phyloP scores from a whole-genome alignment of 129 eudicot species.

The Silybum marianum region DNA sequence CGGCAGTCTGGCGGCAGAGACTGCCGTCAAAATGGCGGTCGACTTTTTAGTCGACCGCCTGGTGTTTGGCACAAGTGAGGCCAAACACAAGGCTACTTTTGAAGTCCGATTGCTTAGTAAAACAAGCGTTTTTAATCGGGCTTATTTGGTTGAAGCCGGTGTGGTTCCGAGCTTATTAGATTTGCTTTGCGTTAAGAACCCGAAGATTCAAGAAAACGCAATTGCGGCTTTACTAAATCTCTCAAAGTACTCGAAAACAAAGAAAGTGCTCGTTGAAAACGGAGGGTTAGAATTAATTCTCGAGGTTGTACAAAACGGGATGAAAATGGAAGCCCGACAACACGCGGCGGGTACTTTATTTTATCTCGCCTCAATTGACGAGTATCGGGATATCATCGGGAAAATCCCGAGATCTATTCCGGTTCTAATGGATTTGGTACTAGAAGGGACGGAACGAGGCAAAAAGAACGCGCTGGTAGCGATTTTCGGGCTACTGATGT shows the following conservation, averaged over 20 bases:
- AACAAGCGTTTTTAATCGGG: conserved; percentile 70
- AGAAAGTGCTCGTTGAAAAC: conserved; percentile 55
- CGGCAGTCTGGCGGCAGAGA: conserved; percentile 59
- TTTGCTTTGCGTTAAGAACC: conserved; percentile 45
- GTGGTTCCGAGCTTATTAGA: conserved; percentile 63
- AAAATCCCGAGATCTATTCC: conserved; percentile 59
- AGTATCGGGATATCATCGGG: conserved; percentile 62
- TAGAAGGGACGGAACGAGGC: conserved; percentile 59
- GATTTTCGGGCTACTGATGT: conserved; percentile 57
- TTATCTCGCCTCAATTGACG: conserved; percentile 83
- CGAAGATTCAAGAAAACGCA: conserved; percentile 63
- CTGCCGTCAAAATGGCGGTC: conserved; percentile 49
- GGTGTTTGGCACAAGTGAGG: conserved; percentile 42
- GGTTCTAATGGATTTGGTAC: conserved; percentile 63
- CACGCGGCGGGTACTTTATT: conserved; percentile 86
- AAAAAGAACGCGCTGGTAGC: conserved; percentile 81
- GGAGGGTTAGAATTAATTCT: conserved; percentile 63
- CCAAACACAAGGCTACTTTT: conserved; percentile 61
- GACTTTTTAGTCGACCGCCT: conserved; percentile 49
- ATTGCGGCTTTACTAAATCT: conserved; percentile 67
- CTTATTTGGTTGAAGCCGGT: conserved; percentile 85
- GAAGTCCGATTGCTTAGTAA: conserved; percentile 80
- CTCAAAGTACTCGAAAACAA: conserved; percentile 53
- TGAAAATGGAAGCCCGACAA: conserved; percentile 77
- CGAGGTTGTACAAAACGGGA: conserved; percentile 57